phyloP scores from a whole-genome alignment of 768 basidiomycete genomes.

The Trametes cubensis region DNA sequence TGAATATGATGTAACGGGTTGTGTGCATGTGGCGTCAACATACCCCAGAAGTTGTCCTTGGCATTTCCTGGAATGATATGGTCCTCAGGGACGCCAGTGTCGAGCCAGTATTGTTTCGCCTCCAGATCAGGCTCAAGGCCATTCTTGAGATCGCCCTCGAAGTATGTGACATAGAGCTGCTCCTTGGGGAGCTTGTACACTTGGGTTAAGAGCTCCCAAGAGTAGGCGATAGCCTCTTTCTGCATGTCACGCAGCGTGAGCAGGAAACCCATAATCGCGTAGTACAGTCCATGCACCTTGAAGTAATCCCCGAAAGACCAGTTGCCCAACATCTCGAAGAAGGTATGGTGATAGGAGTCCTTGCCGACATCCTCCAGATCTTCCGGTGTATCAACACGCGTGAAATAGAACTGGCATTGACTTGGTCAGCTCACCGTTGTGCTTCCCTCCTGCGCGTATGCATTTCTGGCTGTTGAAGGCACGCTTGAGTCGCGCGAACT shows the following conservation, averaged over 20 bases:
- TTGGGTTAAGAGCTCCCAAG: conserved; percentile 92
- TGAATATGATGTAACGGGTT: conserved; percentile 4
- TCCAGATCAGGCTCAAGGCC: conserved; percentile 88
- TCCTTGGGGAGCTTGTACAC: conserved; percentile 89
- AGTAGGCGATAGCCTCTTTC: conserved; percentile 92
- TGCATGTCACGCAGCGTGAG: conserved; percentile 35
- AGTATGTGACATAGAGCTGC: conserved; percentile 95
- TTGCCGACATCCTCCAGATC: conserved; percentile 99
- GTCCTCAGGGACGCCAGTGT: conserved; percentile 85
- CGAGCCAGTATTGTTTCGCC: conserved; percentile 84
- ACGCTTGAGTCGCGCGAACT: conserved; percentile 86
- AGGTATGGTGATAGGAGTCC: conserved; percentile 97
- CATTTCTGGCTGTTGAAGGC: conserved; percentile 98
- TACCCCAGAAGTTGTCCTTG: conserved; percentile 99
- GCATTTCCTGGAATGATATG: conserved; percentile 93
- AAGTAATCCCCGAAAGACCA: conserved; percentile 99
- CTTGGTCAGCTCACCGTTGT: conserved; percentile 69
- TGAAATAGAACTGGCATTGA: conserved; percentile 1
- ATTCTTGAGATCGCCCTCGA: conserved; percentile 88
- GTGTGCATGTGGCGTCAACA: conserved; percentile 30
- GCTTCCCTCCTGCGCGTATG: conserved; percentile 97
- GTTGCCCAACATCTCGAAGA: conserved; percentile 99
- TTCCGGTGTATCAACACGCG: conserved; percentile 36
- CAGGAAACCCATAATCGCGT: neutral
- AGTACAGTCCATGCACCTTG: conserved; percentile 60